Conservation (phyloP, 768 basidiomycete genomes). For the Macrolepiota fuliginosa region DNA sequence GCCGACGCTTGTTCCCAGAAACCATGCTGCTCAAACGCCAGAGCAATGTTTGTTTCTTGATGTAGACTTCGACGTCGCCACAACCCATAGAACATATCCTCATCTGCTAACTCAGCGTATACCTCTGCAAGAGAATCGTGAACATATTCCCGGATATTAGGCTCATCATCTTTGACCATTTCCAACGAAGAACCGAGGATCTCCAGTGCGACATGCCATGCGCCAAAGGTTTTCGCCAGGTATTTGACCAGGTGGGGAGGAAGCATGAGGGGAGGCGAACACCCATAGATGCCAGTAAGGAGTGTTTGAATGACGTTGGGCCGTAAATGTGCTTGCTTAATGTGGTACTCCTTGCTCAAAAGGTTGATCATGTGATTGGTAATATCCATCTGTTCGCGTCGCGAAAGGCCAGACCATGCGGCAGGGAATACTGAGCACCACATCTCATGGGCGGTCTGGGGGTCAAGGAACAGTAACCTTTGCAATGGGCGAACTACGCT, state of each 20-base stretch:
- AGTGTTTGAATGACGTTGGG: conserved; percentile 94
- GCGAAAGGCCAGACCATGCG: conserved; percentile 80
- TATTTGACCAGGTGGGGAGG: conserved; percentile 97
- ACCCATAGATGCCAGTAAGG: conserved; percentile 80
- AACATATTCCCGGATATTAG: conserved; percentile 74
- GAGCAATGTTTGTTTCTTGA: conserved; percentile 81
- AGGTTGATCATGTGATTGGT: conserved; percentile 88
- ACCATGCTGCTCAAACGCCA: conserved; percentile 93
- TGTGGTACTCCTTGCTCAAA: conserved; percentile 91
- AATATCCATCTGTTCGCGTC: conserved; percentile 85
- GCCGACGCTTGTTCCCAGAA: conserved; percentile 93
- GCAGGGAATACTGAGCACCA: conserved; percentile 90
- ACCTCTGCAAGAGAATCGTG: conserved; percentile 91
- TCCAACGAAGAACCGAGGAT: conserved; percentile 82
- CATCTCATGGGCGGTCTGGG: conserved; percentile 70
- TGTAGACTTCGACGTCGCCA: conserved; percentile 92
- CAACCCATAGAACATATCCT: conserved; percentile 95
- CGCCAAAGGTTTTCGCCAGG: conserved; percentile 91
- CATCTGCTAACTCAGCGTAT: conserved; percentile 94
- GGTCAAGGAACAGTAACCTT: conserved; percentile 79
- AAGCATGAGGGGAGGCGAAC: conserved; percentile 81
- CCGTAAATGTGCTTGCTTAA: conserved; percentile 81
- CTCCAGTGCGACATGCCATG: conserved; percentile 92
- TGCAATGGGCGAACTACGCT: conserved; percentile 75
- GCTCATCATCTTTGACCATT: conserved; percentile 75